Base-by-base conservation (phyloP, 2,329 filamentous ascomycete genomes). In the Xylariaceae sp. region DNA sequence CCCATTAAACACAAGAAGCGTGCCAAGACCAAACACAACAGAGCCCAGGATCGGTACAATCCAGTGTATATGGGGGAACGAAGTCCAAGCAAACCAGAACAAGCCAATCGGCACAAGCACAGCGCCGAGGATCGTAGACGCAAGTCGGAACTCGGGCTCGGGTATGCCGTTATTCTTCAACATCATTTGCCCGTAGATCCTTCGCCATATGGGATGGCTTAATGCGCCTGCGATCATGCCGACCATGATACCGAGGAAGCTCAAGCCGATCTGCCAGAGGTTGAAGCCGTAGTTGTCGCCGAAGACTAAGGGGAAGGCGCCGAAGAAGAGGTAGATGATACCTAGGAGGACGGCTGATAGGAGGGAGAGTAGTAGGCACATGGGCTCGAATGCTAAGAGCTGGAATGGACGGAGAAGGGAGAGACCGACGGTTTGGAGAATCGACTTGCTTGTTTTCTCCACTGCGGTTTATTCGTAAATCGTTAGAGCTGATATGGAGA, bases 11-110 rank as follows among this genome's bases (percentile, higher is more conserved):
- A 87, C 83, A 55, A 95, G 80, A 57, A 95, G 80, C 51, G 83
- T 86, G 81, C 88, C 68, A 78, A 74, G 61, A 54, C 85, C 87
- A 72, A 91, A 91, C 44, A 91, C 74, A 42, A 70, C 77, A 31
- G 84, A 87, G 26, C 85, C 88, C 71, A 91, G 85, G 61, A 90
- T 85, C 30, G 87, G 86, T 45, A 85, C 78, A 58, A 89, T 87
- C 85, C 85, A 92, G 71, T 89, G 86, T 47, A 96, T 80, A 62
- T 71, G 79, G 2, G 84, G 71, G 68, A 85, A 91, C 11, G 87
- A 87, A 3, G 88, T 91, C 88, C 90, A 96, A 6, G 84, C 90
- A 72, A 96, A 96, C 73, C 89, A 87, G 70, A 96, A 95, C 12
- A 97, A 73, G 5, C 89, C 89, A 53, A 88, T 75, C 4, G 91